Evolutionary conservation across 2,329 filamentous ascomycete species (phyloP), one percentile per base, ranked within the genome.

Genomic region (Botrytis sinoallii): DNA sequence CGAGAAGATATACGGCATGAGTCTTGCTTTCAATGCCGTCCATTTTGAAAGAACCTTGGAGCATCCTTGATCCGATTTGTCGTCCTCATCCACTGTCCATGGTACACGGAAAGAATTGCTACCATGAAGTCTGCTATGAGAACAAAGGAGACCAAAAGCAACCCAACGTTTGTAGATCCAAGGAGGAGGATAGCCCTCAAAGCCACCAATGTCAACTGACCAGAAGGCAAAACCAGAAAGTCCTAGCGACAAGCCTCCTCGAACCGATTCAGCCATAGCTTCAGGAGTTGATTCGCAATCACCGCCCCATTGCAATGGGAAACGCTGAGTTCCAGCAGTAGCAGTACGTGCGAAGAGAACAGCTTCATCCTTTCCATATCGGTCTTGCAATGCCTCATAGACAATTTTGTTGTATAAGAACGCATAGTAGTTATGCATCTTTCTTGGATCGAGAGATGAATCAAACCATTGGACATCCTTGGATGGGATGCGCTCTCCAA

Each of bases 101-200:
- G 89, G 89, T 4, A 90, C 88, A n/a, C 88, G 87, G 81, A 89
- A 90, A 3, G 86, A 88, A 63, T 85, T 86, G 18, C 86, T 88
- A 3, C 88, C 88, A 76, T 90, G 88, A 4, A 90, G 83, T 22
- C 88, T 84, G 18, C 86, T 88, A 77, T 90, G 88, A 10, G 86
- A 86, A 63, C 87, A 89, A n/a, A 90, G 82, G 1, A 90, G 82
- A 0, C 89, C 88, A 76, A 90, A 90, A 38, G 88, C 88, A 6
- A 90, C 87, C 88, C 88, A 90, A 32, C 89, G 86, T 80, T 90
- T 91, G 81, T 90, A 90, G 70, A 90, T 85, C 79, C 86, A 86
- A 1, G 85, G 87, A 25, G 83, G 85, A 9, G 88, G 88, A 5
- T 83, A 86, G 0, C 88, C 89, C 77, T 90, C 88, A 73, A 90